Base-by-base conservation (phyloP, 805 yeast species). In the Clavispora carvajalis region DNA sequence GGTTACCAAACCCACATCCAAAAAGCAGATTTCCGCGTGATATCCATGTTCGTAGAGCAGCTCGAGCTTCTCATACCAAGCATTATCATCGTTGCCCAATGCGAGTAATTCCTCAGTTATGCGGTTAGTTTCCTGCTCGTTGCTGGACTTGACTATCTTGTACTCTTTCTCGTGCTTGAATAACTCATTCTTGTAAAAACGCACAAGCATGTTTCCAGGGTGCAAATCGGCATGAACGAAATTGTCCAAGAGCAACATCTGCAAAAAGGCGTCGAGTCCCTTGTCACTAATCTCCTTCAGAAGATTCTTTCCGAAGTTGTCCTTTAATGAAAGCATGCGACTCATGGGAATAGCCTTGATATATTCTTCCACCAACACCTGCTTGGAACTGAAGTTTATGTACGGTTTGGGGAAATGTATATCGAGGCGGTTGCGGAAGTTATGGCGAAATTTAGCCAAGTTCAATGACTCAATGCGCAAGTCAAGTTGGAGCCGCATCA, bases 141-240 rank as follows among this genome's bases (percentile, higher is more conserved):
- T 63, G 45, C 65, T 62, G 11, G 73, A 50, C 39, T 73, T 65
- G 11, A 67, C 66, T 15, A 67, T 61, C 47, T 63, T 62, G 52
- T 68, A 66, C 44, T 68, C 73, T 43, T 60, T 65, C 39, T 58
- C 67, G 44, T 73, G 76, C 41, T 57, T 62, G 44, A 60, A 63
- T 40, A 61, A 41, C 41, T 67, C 73, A 40, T 68, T 73, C 49
- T 78, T 79, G 50, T 81, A 72, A 52, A 85, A 80, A 36, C 87
- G 65, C 7, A 87, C 76, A 70, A 89, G 77, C 55, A 93, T 86
- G 59, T 93, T 93, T 3, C 99, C 99, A 0, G 99, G 97, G 52
- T 93, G 99, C 44, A 93, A 69, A 64, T 93, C 99, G 0, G 98
- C 91, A 60, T 93, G 99, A 33, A 90, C 87, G 60, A 93, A 93